Base-by-base conservation (phyloP, 495 filamentous ascomycete genomes). In the Penicillium turbatum region DNA sequence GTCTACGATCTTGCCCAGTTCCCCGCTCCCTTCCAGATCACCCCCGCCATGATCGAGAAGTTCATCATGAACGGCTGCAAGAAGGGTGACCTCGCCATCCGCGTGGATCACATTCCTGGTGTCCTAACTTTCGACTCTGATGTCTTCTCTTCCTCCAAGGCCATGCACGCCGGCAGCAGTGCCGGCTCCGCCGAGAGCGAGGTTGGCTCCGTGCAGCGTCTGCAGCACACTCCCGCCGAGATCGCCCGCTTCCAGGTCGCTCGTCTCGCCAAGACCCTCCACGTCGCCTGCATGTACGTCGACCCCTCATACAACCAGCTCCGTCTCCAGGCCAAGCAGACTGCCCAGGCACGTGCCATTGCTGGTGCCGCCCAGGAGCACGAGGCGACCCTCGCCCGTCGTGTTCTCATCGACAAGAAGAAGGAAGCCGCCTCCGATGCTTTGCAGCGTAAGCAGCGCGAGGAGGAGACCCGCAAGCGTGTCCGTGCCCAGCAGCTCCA, bases 41-140 rank as follows among this genome's bases (percentile, higher is more conserved):
- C 81, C 56, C 86, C 88, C 35, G 85, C 83, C 59, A 95, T 88
- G 56, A 96, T 98, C 53, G 93, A 98, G 77, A 98, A 98, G 76
- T 98, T 98, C 81, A 97, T 98, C 80, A 98, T 98, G 93, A 98
- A 98, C 73, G 93, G 93, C 54, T 97, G 93, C 81, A 98, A 98
- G 83, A 98, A 98, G 80, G 93, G 93, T 29, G 95, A 98, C 62
- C 81, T 98, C 43, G 86, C 93, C 38, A 96, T 98, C 65, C 92
- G 93, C 52, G 88, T 98, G 64, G 88, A 97, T 63, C 93, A 98
- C 70, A 89, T 89, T 54, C 88, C 90, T 24, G 90, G 95, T 47
- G 85, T 96, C 42, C 83, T 98, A 44, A 97, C 90, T 62, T 98
- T 98, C 62, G 93, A 98, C 65, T 92, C 91, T 48, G 93, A 98